Evolutionary conservation across 768 basidiomycete species (phyloP), one percentile per base, ranked within the genome.

Genomic region (Phylloporus rhodoxanthus): DNA sequence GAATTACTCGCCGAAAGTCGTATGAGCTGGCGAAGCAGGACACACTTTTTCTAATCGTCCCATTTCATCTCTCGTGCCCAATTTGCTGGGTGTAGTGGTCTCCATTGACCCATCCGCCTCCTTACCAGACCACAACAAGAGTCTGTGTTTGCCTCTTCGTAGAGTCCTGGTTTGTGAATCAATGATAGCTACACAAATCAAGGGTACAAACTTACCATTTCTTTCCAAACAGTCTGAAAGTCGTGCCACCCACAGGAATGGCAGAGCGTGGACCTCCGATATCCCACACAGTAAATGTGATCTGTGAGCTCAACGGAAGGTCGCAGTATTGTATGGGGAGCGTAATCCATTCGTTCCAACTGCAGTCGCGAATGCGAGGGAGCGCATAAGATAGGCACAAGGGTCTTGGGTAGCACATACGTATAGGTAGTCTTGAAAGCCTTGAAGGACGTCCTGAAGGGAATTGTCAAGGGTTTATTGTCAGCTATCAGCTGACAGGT

Each of bases 231-330:
- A 99, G 59, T 17, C 81, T 76, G 62, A 98, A 86, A 0, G 92
- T 96, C 3, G 92, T 82, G 1, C 94, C 95, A 26, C 95, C 96
- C 4, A 97, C 85, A 6, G 93, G 88, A 15, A 81, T 75, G 2
- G 90, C 83, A 40, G 78, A 73, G 7, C 90, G 78, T 20, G 91
- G 85, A 0, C 89, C 87, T 32, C 83, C 87, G 51, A 93, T 93
- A 62, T 98, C 94, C 89, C 92, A 97, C 7, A 97, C 85, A 0
- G 96, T 98, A 60, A 98, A 87, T 0, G 88, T 86, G 45, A 99
- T 76, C 59, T 96, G 93, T 1, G 92, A 84, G 64, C 74, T 86
- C 42, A 91, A 68, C 0, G 92, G 91, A n/a, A 99, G 74, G 63
- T 96, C 93, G 53, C 92, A 91, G 57, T 95, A 96, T 25, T 85